Conservation (phyloP, 2,329 filamentous ascomycete genomes). For the Chlorencoelia australis region DNA sequence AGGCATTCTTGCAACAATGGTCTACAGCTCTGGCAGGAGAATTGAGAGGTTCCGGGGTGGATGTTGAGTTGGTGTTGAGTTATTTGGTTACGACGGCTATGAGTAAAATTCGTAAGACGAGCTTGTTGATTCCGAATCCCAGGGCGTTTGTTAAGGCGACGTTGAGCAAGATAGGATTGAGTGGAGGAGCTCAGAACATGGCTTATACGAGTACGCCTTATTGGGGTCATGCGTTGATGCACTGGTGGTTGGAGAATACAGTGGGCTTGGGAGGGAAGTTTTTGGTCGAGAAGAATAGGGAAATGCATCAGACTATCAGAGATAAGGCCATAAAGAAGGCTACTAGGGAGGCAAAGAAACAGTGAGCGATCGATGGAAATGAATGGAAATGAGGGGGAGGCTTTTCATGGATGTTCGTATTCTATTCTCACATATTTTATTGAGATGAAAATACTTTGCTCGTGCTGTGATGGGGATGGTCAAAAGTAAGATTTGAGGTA, state of each 20-base stretch:
- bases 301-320: constrained; percentile 59
- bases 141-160: constrained; percentile 71
- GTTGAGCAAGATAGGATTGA: constrained; percentile 69
- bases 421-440: no score
- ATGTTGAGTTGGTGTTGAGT: constrained; percentile 83
- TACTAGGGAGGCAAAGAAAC: constrained; percentile 55
- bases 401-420: no score
- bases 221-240: constrained; percentile 85
- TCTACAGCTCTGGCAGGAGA: constrained; percentile 77
- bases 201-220: constrained; percentile 83
- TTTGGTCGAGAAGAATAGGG: constrained; percentile 50
- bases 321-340: constrained; percentile 59
- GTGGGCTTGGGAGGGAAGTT: constrained; percentile 46
- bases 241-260: constrained; percentile 62
- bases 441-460: no score
- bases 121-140: constrained; percentile 68
- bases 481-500: background rate
- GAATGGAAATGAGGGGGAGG: no score
- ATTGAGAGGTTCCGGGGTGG: constrained; percentile 68
- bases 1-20: constrained; percentile 97
- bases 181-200: constrained; percentile 67
- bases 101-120: constrained; percentile 85
- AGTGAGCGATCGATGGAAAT: constrained; percentile 9
- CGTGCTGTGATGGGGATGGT: no score
- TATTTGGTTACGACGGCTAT: constrained; percentile 94